Percentiles rank a stretch among this genome's conserved stretches.
phyloP scores from a whole-genome alignment of 257 asterid species.

The Fraxinus cuspidata region DNA sequence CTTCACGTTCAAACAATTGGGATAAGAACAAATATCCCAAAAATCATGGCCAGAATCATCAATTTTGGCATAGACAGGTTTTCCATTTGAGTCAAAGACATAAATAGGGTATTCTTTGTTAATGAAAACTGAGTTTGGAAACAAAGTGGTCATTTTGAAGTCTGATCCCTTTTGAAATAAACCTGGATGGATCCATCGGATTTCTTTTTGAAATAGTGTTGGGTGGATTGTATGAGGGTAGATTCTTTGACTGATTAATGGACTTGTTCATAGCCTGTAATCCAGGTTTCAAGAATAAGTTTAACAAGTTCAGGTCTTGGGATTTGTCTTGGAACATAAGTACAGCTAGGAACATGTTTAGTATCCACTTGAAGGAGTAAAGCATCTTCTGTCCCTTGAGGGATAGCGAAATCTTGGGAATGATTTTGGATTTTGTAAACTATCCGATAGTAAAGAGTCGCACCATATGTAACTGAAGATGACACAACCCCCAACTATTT shows the following conservation, averaged over 20 bases:
- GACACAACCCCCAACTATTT: too few species aligned
- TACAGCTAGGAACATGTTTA: not conserved
- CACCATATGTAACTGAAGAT: too few species aligned
- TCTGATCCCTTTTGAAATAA: not conserved
- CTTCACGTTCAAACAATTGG: too few species aligned
- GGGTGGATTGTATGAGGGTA: not conserved
- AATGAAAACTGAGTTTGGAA: not conserved
- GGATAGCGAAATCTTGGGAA: not conserved
- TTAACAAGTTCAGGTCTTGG: not conserved
- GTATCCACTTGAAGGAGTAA: not conserved
- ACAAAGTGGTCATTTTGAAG: not conserved
- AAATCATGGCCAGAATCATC: too few species aligned
- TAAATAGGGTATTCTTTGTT: not conserved
- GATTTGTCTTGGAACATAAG: not conserved
- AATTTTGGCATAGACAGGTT: too few species aligned
- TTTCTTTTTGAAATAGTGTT: not conserved
- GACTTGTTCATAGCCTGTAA: not conserved
- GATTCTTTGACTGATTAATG: not conserved
- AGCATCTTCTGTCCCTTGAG: not conserved
- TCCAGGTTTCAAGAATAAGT: not conserved
- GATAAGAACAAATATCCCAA: too few species aligned
- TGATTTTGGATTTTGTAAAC: too few species aligned
- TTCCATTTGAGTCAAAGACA: not conserved
- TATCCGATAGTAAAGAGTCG: too few species aligned
- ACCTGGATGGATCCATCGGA: not conserved